A percentile compares a stretch with the other conserved stretches of the same genome.
phyloP scores from a whole-genome alignment of 2,329 filamentous ascomycete genomes.

The Albifimbria verrucaria region DNA sequence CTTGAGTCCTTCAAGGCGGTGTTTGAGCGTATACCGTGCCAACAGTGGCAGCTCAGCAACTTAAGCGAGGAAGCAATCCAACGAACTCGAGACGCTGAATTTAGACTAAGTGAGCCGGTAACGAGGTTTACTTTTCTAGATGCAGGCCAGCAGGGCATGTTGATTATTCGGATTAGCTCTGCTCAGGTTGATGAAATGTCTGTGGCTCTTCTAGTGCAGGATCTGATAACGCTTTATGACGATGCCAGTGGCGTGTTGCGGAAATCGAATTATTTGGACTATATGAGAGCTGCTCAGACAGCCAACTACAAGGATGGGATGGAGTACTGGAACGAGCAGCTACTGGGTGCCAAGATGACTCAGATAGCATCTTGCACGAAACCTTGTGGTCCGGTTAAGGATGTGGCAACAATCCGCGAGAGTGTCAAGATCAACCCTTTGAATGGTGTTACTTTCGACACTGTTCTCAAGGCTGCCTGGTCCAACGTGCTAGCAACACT shows the following conservation, averaged over 20 bases:
- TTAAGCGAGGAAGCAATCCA: slow-evolving; percentile 38
- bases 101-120: slow-evolving; percentile 39
- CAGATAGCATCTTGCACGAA: slow-evolving; percentile 39
- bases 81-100: slow-evolving; percentile 35
- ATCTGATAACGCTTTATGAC: slow-evolving; percentile 45
- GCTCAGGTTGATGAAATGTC: slow-evolving; percentile 49
- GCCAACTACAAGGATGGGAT: slow-evolving; percentile 33
- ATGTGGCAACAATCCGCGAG: slow-evolving; percentile 36
- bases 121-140: slow-evolving; percentile 51
- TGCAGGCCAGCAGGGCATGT: slow-evolving; percentile 41
- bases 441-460: slow-evolving; percentile 46
- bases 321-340: slow-evolving; percentile 42
- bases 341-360: slow-evolving; percentile 45
- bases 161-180: slow-evolving; percentile 45
- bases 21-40: slow-evolving; percentile 40
- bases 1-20: slow-evolving; percentile 39
- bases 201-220: slow-evolving; percentile 42
- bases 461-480: slow-evolving; percentile 57
- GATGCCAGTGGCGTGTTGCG: slow-evolving; percentile 27
- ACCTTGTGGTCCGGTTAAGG: slow-evolving; percentile 35
- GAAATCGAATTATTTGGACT: slow-evolving; percentile 45
- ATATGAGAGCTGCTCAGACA: slow-evolving; percentile 36
- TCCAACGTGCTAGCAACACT: slow-evolving; percentile 51
- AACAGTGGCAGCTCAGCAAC: slow-evolving; percentile 34
- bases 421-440: slow-evolving; percentile 38